A percentile compares a stretch with the other conserved stretches of the same genome.
phyloP scores from a whole-genome alignment of 176 grass and related monocot genomes.

The maize (Zea mays) region DNA sequence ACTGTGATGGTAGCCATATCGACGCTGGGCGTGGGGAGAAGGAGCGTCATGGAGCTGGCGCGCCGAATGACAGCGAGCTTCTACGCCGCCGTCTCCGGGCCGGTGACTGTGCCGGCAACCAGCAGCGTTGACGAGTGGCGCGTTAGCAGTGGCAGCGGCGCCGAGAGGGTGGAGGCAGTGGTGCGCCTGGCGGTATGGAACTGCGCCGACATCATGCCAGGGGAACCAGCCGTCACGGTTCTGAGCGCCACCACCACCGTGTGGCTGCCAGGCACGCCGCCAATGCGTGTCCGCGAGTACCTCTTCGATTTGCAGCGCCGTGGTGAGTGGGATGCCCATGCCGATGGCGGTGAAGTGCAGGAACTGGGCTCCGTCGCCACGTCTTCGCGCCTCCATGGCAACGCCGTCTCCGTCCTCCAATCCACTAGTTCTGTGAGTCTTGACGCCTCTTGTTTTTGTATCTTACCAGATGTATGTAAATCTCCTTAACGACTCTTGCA shows the following conservation, averaged over 20 bases:
- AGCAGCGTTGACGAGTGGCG: conserved; percentile 8
- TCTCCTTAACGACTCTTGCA: neutral
- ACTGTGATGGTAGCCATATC: neutral
- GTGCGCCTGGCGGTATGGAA: conserved; percentile 32
- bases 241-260: conserved; percentile 40
- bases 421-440: conserved; percentile 40
- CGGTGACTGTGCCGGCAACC: neutral
- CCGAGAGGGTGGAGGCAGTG: neutral
- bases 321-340: conserved; percentile 42
- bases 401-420: conserved; percentile 53
- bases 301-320: conserved; percentile 35
- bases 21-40: neutral
- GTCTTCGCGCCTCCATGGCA: conserved; percentile 30
- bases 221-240: conserved; percentile 23
- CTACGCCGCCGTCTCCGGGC: conserved; percentile 18
- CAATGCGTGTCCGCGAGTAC: conserved; percentile 40
- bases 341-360: conserved; percentile 19
- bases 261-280: conserved; percentile 28
- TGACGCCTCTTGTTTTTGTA: neutral
- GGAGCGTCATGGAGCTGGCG: conserved; percentile 36
- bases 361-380: conserved; percentile 46
- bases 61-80: conserved; percentile 49
- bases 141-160: neutral
- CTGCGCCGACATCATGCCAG: neutral
- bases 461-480: neutral